Base-by-base conservation (phyloP, 2,329 filamentous ascomycete genomes). In the Apiospora arundinis region DNA sequence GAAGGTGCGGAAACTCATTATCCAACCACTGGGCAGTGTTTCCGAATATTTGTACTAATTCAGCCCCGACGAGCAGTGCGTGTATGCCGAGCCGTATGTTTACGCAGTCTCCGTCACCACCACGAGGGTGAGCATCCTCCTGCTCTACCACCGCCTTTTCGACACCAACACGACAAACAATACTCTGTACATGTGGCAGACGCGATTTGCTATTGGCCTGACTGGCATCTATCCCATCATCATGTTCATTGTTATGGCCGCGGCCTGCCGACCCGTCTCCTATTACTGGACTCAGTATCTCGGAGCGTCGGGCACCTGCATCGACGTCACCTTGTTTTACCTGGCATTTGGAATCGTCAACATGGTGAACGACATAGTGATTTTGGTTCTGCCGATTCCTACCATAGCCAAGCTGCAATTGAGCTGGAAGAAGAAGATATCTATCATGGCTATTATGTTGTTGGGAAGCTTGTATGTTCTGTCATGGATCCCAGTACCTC, bases 81-180 rank as follows among this genome's bases (percentile, higher is more conserved):
- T 81, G 40, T 80, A 77, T 63, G 72, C 77, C 16, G 79, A 81
- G 63, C 76, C 78, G 4, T 77, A 72, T 23, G 73, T 81, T n/a
- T 81, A 81, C 65, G 77, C 76, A 1, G 75, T 74, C 7, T 75
- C 75, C 5, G 77, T 80, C 23, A 76, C 77, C 12, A 77, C 78
- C 25, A 80, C 78, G 8, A 80, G 80, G 69, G 69, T 77, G 46
- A 80, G 78, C 37, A 80, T 81, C 23, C 63, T 81, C 8, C 68
- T 80, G 25, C 78, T 80, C 71, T 81, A 81, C 63, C 76, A 76
- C 28, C 77, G 78, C 12, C 71, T 81, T 11, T 81, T 81, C 69
- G 74, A 79, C 37, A 73, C 78, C n/a, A 76, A 74, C 5, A 74
- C 74, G n/a, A 45, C 65, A 70, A 40, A 70, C 73, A 75, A 65